Conservation (phyloP, 108 stramenopile species). For the Pseudonitzschia pungens region DNA sequence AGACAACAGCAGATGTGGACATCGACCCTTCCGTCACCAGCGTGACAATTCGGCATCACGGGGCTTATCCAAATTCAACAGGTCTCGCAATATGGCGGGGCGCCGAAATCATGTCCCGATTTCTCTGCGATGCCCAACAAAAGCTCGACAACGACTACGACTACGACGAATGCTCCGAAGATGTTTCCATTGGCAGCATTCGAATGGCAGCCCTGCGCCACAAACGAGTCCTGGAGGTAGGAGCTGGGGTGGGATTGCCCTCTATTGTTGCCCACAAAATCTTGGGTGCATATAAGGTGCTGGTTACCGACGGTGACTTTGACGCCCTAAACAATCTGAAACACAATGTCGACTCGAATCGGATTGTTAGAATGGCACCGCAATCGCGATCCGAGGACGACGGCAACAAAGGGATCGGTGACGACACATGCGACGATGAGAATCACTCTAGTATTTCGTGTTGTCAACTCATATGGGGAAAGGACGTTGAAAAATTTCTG, state of each 20-base stretch:
- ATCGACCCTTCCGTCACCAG: neutral
- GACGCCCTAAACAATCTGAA: slow-evolving; percentile 41
- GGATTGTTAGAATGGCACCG: too few relatives aligned
- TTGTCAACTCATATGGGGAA: slow-evolving; percentile 75
- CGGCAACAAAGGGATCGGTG: neutral
- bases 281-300: slow-evolving; percentile 35
- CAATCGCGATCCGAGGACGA: too few relatives aligned
- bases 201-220: slow-evolving; percentile 7
- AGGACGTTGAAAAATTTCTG: neutral
- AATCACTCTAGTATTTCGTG: slow-evolving; percentile 36
- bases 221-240: slow-evolving; percentile 49
- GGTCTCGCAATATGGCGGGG: slow-evolving; percentile 54
- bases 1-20: neutral
- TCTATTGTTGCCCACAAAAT: slow-evolving; percentile 46
- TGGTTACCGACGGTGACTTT: slow-evolving; percentile 61
- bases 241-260: slow-evolving; percentile 56
- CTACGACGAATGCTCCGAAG: slow-evolving; percentile 35
- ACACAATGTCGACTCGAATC: slow-evolving; percentile 40
- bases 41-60: slow-evolving; percentile 19
- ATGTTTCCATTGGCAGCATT: slow-evolving; percentile 11
- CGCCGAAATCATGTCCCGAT: slow-evolving; percentile 37
- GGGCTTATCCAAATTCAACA: slow-evolving; percentile 37
- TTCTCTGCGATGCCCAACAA: slow-evolving; percentile 31
- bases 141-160: slow-evolving; percentile 22
- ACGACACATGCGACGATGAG: neutral